These are phyloP conservation scores for Brachypodium distachyon DNA, from an alignment of 202 grass and related monocot species.

Conservation along the genomic window DNA sequence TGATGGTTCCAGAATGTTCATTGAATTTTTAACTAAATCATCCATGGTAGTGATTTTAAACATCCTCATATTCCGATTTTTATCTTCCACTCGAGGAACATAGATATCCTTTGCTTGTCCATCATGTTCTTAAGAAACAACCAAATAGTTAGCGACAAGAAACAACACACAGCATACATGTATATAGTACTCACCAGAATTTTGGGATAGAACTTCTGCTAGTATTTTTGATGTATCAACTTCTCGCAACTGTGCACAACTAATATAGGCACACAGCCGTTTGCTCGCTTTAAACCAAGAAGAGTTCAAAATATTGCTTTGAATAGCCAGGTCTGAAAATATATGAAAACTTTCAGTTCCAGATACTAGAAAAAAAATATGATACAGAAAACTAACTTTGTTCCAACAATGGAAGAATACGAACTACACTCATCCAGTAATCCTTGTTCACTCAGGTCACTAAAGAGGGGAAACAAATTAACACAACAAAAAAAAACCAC, in stretches of 20 bases:
- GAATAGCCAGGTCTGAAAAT: constrained; percentile 61
- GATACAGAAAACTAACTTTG: neutral
- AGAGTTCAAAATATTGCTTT: constrained; percentile 61
- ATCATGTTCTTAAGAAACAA: constrained; percentile 36
- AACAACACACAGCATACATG: neutral
- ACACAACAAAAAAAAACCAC: neutral
- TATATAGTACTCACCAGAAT: constrained; percentile 42
- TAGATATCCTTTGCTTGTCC: constrained; percentile 60
- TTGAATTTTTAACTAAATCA: constrained; percentile 79
- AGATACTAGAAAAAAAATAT: neutral
- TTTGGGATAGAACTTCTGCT: constrained; percentile 24
- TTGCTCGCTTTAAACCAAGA: constrained; percentile 75
- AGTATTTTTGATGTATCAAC: constrained; percentile 87
- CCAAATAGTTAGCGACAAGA: constrained; percentile 4
- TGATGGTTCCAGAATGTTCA: constrained; percentile 92
- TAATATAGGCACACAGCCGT: constrained; percentile 81
- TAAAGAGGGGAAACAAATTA: neutral
- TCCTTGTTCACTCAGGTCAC: neutral
- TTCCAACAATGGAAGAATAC: neutral
- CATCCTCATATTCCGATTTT: constrained; percentile 93
- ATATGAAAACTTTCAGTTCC: neutral
- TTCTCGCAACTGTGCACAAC: constrained; percentile 54
- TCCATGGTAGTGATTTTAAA: constrained; percentile 71
- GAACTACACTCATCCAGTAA: neutral
- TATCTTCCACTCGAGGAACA: constrained; percentile 89